Conservation (phyloP, 2,329 filamentous ascomycete species). For the Pseudocercospora ulei region DNA sequence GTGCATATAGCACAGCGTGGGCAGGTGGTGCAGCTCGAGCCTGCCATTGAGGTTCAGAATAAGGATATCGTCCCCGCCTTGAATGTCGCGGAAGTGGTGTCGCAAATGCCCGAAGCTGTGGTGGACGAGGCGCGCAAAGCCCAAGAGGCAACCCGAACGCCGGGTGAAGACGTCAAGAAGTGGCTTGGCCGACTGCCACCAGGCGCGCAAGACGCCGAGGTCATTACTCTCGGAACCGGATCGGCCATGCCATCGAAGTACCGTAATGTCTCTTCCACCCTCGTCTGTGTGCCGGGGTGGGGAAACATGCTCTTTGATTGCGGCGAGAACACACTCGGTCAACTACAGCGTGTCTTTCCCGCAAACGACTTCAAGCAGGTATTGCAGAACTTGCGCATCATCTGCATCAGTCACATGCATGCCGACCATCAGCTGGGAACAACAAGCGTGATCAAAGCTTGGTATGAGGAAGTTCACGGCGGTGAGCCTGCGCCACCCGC, state of each 20-base stretch:
- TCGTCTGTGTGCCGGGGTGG: conserved; percentile 70
- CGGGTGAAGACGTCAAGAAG: conserved; percentile 41
- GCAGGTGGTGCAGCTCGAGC: conserved; percentile 34
- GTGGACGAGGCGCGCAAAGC: conserved; percentile 45
- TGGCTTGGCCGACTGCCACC: conserved; percentile 57
- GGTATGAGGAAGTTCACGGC: conserved; percentile 53
- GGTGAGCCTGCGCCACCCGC: conserved; percentile 27
- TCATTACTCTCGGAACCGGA: conserved; percentile 82
- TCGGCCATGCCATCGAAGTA: conserved; percentile 86
- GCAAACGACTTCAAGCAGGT: conserved; percentile 57
- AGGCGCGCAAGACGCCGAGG: conserved; percentile 59
- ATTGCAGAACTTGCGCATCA: conserved; percentile 64
- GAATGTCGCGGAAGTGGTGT: conserved; percentile 40
- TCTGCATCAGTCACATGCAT: conserved; percentile 93
- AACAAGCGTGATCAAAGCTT: conserved; percentile 68
- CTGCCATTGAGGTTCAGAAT: conserved; percentile 38
- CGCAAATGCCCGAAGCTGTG: conserved; percentile 42
- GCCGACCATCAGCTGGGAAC: conserved; percentile 92
- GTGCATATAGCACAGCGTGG: conserved; percentile 32
- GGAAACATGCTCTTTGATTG: conserved; percentile 88
- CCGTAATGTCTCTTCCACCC: conserved; percentile 83
- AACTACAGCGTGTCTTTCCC: conserved; percentile 65
- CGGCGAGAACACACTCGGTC: conserved; percentile 85
- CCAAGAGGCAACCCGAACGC: conserved; percentile 33
- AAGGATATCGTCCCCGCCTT: conserved; percentile 45